phyloP scores from a whole-genome alignment of 78 protist species.

The Dictyostelium purpureum region DNA sequence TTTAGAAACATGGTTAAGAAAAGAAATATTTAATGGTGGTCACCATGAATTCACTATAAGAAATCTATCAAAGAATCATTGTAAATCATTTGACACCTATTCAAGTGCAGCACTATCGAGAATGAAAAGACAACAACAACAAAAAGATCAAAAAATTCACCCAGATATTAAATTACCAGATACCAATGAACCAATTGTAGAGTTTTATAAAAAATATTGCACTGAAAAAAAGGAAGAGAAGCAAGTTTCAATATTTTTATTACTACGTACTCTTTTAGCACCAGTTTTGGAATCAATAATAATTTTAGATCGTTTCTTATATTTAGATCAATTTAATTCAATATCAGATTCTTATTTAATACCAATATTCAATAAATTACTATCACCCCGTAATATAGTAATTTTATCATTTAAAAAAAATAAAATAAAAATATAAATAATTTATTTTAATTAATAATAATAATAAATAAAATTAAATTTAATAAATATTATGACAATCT shows the following conservation, averaged over 20 bases:
- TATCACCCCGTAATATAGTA: slow-evolving; percentile 50
- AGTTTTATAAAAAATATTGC: background rate
- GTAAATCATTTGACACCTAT: background rate
- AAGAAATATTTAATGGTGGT: background rate
- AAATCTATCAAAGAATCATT: slow-evolving; percentile 10
- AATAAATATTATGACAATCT: too few species aligned
- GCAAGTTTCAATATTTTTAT: slow-evolving; percentile 6
- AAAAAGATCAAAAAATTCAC: background rate
- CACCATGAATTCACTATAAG: slow-evolving; percentile 33
- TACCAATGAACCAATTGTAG: background rate
- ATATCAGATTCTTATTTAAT: slow-evolving; percentile 1
- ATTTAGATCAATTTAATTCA: slow-evolving; percentile 8
- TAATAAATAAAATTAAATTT: background rate
- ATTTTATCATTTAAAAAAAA: background rate
- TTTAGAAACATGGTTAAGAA: slow-evolving; percentile 9
- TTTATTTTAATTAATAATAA: background rate
- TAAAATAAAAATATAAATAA: background rate
- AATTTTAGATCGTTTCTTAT: slow-evolving; percentile 38
- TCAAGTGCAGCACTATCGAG: background rate
- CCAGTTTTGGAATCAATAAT: slow-evolving; percentile 49
- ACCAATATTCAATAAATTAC: slow-evolving; percentile 29
- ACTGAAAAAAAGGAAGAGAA: background rate
- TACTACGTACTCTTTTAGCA: slow-evolving; percentile 23
- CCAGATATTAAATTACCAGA: background rate
- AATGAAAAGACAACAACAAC: slow-evolving; percentile 31